Evolutionary conservation across 1,284 basidiomycete species (phyloP), one percentile per base, ranked within the genome.

Genomic region (Ustilago lituana): DNA sequence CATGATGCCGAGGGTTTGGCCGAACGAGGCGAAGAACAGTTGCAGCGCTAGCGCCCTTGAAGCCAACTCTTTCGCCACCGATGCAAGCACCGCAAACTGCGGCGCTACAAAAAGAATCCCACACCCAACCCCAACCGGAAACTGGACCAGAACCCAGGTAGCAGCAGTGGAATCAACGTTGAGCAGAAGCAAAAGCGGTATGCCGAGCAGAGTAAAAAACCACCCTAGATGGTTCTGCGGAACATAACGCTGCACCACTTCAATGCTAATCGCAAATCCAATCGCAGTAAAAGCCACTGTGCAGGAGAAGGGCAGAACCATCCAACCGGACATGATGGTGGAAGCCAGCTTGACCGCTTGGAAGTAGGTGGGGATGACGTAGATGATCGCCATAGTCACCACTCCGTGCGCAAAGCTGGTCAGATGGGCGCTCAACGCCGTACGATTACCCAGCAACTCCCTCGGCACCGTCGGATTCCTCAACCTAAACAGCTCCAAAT

Each of bases 1-100:
- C 59, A 64, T 64, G 44, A 72, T 72, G 4, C 69, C 69, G 4
- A 72, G 35, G 5, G 69, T 72, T 35, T 72, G 63, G n/a, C 50
- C 55, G 27, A 63, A 68, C 9, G 59, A 68, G 8, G 58, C 56
- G 12, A 63, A 64, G 53, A 61, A 62, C 20, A 66, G 45, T 22
- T 59, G 52, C 24, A 64, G 22, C 0, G 68, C 68, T 1, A 71
- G 38, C 0, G 64, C 68, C 22, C 50, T 53, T 7, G 48, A 40
- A 5, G 64, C 58, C 32, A 71, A 24, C 22, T 57, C 32, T n/a
- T 59, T 40, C 1, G 53, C 43, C 11, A 66, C 54, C 0, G 64
- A 50, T 2, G 68, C 68, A 0, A 71, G 46, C 1, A 63, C 51
- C n/a, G 68, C 59, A 33, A 71, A 71, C 17, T 71, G 68, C 2